These are phyloP conservation scores for Cordyceps fumosorosea DNA, from an alignment of 2,329 filamentous ascomycete genomes.

Conservation along the genomic window DNA sequence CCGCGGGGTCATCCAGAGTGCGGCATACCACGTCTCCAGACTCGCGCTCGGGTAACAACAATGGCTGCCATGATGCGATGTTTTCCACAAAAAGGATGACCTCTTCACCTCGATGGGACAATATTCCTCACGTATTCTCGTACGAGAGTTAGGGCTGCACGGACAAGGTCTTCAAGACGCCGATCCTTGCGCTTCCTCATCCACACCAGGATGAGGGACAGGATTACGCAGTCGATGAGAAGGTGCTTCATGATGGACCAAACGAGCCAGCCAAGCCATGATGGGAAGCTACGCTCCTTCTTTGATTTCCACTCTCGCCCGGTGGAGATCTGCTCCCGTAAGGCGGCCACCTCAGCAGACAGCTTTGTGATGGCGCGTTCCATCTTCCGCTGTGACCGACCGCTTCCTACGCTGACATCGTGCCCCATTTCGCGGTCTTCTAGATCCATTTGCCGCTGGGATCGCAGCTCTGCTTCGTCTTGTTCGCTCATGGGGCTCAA, in stretches of 20 bases:
- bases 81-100: not conserved
- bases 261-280: constrained; percentile 65
- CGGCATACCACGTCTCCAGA: too few species aligned
- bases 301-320: constrained; percentile 64
- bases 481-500: constrained; percentile 82
- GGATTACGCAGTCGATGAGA: constrained; percentile 60
- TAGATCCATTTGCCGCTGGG: constrained; percentile 40
- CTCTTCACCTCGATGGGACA: constrained; percentile 47
- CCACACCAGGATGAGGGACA: constrained; percentile 63
- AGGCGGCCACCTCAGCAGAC: constrained; percentile 84
- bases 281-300: constrained; percentile 56
- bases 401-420: constrained; percentile 25
- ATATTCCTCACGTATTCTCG: constrained; percentile 55
- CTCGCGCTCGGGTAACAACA: too few species aligned
- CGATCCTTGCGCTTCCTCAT: constrained; percentile 65
- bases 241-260: constrained; percentile 69
- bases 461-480: constrained; percentile 57
- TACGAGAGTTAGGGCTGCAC: constrained; percentile 51
- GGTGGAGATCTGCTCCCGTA: constrained; percentile 82
- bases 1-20: not conserved
- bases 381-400: constrained; percentile 72
- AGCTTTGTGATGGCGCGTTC: constrained; percentile 82
- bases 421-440: constrained; percentile 39
- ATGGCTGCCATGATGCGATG: not conserved
- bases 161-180: constrained; percentile 66